A percentile compares a stretch with the other conserved stretches of the same genome.
Conservation (phyloP, 306 rosid species). For the Bauhinia variegata region DNA sequence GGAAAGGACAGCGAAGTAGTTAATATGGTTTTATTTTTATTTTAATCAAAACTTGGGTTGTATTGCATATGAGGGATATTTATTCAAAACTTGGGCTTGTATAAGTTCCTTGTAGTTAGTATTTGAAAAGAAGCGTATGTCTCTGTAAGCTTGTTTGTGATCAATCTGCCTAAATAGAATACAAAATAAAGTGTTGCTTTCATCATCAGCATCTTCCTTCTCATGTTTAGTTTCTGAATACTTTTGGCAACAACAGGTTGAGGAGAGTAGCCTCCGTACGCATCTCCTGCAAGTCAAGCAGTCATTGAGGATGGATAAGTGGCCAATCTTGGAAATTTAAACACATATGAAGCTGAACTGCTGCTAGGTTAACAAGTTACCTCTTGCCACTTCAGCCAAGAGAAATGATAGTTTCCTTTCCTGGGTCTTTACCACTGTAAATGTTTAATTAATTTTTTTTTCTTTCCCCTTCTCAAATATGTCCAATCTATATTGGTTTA, state of each 20-base stretch:
- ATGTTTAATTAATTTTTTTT: conserved; percentile 37
- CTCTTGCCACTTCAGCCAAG: conserved; percentile 47
- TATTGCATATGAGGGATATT: background rate
- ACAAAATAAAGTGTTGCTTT: conserved; percentile 9
- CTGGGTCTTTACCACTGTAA: conserved; percentile 51
- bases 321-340: conserved; percentile 48
- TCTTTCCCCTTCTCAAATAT: conserved; percentile 17
- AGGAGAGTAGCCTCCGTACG: conserved; percentile 84
- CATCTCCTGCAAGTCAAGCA: conserved; percentile 76
- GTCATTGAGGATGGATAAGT: conserved; percentile 49
- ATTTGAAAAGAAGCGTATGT: background rate
- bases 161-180: conserved; percentile 15
- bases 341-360: conserved; percentile 47
- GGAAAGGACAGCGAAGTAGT: background rate
- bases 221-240: conserved; percentile 28
- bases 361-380: conserved; percentile 46
- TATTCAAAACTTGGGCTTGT: conserved; percentile 6
- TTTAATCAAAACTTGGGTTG: conserved; percentile 2
- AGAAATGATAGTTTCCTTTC: conserved; percentile 30
- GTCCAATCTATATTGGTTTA: conserved; percentile 38
- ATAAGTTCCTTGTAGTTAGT: conserved; percentile 10
- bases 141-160: background rate
- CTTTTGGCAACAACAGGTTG: conserved; percentile 59
- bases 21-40: background rate
- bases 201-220: background rate